A percentile compares a stretch with the other conserved stretches of the same genome.
These are phyloP conservation scores for Colletotrichum viniferum DNA, from an alignment of 2,329 filamentous ascomycete species.

Conservation along the genomic window DNA sequence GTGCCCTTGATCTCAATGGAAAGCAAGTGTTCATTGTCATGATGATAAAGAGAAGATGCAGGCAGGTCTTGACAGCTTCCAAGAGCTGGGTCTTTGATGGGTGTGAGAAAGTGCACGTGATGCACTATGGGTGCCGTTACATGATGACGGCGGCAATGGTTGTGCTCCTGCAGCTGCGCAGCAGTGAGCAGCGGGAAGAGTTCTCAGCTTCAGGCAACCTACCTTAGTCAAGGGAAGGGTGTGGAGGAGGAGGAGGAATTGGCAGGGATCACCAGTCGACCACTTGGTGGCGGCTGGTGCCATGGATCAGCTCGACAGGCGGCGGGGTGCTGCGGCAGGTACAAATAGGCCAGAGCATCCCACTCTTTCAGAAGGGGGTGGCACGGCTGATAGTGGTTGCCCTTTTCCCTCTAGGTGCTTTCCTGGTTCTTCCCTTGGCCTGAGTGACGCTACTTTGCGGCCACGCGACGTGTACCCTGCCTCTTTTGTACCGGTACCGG, in stretches of 20 bases:
- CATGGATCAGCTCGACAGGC: not conserved
- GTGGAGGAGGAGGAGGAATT: not conserved
- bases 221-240: not conserved
- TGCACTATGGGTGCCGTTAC: not conserved
- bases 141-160: not conserved
- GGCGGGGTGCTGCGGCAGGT: conserved; percentile 5
- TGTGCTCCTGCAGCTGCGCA: not conserved
- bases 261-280: not conserved
- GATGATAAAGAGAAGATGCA: not conserved
- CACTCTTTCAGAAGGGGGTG: conserved; percentile 16
- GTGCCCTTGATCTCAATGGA: not conserved
- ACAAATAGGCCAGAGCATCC: conserved; percentile 18
- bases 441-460: not conserved
- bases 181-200: not conserved
- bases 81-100: not conserved
- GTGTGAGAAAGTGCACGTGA: not conserved
- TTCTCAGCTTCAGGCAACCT: not conserved
- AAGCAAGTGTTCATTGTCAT: not conserved
- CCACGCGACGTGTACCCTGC: not conserved
- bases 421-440: not conserved
- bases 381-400: conserved; percentile 4
- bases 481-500: not conserved
- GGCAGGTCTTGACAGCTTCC: not conserved
- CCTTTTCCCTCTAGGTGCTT: not conserved
- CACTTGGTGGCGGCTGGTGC: conserved; percentile 6